Percentiles rank a stretch among this genome's conserved stretches.
phyloP scores from a whole-genome alignment of 78 protist genomes.

The Polysphondylium violaceum region DNA sequence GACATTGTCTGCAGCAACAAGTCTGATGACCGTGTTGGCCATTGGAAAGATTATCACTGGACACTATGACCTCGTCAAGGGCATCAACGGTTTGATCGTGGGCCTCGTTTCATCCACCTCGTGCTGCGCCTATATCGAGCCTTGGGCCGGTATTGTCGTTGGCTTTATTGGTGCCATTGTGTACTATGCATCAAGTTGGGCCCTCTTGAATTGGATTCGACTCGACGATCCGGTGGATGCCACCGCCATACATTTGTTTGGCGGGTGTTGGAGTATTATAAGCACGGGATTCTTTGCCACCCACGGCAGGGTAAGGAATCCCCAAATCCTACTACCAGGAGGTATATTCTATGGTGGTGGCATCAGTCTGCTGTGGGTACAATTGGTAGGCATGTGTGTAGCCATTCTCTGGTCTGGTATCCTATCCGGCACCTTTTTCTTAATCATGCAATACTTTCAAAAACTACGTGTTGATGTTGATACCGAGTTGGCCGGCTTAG shows the following conservation, averaged over 20 bases:
- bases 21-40: constrained; percentile 46
- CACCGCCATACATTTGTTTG: constrained; percentile 61
- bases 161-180: constrained; percentile 75
- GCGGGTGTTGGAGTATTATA: constrained; percentile 71
- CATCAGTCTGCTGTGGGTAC: constrained; percentile 59
- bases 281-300: constrained; percentile 58
- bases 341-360: constrained; percentile 80
- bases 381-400: constrained; percentile 43
- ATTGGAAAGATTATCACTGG: constrained; percentile 47
- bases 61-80: constrained; percentile 64
- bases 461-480: constrained; percentile 73
- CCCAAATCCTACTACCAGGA: constrained; percentile 7
- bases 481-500: constrained; percentile 71
- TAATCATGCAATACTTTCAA: constrained; percentile 42
- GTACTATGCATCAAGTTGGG: constrained; percentile 68
- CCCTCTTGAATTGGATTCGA: constrained; percentile 20
- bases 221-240: constrained; percentile 80
- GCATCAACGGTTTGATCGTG: constrained; percentile 72
- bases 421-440: constrained; percentile 27
- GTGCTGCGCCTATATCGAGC: constrained; percentile 73
- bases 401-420: constrained; percentile 50
- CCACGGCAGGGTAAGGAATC: constrained; percentile 53
- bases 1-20: constrained; percentile 69
- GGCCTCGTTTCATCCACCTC: constrained; percentile 74
- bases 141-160: constrained; percentile 76